phyloP scores from a whole-genome alignment of 1,284 basidiomycete species.

The Phlebopus sp. region DNA sequence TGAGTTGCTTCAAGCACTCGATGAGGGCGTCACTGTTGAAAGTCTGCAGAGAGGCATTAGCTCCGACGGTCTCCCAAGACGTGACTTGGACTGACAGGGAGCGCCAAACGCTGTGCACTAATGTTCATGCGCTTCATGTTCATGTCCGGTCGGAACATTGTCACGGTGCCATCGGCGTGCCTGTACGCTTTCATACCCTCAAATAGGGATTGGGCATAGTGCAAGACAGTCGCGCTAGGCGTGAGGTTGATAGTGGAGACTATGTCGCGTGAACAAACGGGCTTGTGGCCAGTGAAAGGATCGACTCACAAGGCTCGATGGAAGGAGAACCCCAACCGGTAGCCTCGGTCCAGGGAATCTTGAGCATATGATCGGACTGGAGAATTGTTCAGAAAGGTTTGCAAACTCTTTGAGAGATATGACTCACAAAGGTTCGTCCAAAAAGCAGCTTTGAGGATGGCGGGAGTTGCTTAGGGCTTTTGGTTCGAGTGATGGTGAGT shows the following conservation, averaged over 20 bases:
- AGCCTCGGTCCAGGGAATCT: conserved; percentile 71
- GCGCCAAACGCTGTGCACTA: conserved; percentile 69
- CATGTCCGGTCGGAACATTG: conserved; percentile 96
- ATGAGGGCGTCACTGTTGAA: conserved; percentile 83
- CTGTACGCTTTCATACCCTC: conserved; percentile 98
- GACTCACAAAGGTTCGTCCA: conserved; percentile 68
- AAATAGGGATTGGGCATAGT: conserved; percentile 91
- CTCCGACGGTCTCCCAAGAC: not conserved
- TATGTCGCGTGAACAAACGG: conserved; percentile 28
- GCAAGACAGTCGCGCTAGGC: conserved; percentile 86
- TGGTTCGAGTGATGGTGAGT: conserved; percentile 48
- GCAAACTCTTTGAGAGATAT: conserved; percentile 1
- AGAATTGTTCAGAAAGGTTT: conserved; percentile 9
- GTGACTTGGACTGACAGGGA: conserved; percentile 57
- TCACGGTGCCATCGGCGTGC: conserved; percentile 73
- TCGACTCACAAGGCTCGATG: conserved; percentile 75
- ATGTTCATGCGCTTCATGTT: conserved; percentile 94
- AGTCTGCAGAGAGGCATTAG: conserved; percentile 42
- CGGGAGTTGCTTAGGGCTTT: conserved; percentile 52
- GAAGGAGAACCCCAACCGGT: conserved; percentile 82
- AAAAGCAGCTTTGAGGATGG: conserved; percentile 57
- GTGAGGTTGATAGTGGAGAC: conserved; percentile 76
- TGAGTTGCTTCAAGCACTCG: conserved; percentile 86
- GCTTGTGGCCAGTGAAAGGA: not conserved
- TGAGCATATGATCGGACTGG: conserved; percentile 93